Conservation (phyloP, 164 flowering plant genomes). For the Umbilicus rupestris region DNA sequence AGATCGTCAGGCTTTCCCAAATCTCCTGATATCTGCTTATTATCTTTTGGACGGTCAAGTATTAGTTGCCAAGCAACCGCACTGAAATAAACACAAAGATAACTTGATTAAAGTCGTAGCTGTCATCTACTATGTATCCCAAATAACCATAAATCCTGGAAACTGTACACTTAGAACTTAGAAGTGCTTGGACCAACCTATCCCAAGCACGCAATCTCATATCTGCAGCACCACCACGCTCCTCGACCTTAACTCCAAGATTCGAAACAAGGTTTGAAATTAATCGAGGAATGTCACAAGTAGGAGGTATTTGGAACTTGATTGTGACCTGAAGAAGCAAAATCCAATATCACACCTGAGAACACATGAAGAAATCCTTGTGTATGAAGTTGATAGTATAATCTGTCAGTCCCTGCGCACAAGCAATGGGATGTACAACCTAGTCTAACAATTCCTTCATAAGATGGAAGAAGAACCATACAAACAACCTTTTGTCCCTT, state of each 20-base stretch:
- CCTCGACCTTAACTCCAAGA: conserved; percentile 64
- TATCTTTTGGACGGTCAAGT: conserved; percentile 36
- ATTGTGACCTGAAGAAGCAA: conserved; percentile 45
- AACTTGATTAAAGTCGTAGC: background rate
- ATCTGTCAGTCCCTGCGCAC: background rate
- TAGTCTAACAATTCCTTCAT: background rate
- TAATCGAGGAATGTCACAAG: conserved; percentile 57
- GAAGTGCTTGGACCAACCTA: conserved; percentile 33
- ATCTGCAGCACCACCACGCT: conserved; percentile 55
- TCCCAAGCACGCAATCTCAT: conserved; percentile 87
- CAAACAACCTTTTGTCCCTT: conserved; percentile 77
- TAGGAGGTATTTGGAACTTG: conserved; percentile 70
- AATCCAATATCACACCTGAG: background rate
- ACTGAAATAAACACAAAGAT: conserved; percentile 32
- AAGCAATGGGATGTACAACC: background rate
- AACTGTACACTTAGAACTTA: background rate
- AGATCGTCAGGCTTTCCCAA: conserved; percentile 18
- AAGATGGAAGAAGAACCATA: background rate
- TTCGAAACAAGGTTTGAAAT: conserved; percentile 62
- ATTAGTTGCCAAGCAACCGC: conserved; percentile 79
- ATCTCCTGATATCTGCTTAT: conserved; percentile 21
- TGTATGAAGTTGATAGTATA: background rate
- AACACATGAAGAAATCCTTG: background rate
- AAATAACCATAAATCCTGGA: background rate
- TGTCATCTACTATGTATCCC: background rate